Evolutionary conservation across 108 stramenopile genomes (phyloP).

Genomic region (Cyclotella atomus): DNA sequence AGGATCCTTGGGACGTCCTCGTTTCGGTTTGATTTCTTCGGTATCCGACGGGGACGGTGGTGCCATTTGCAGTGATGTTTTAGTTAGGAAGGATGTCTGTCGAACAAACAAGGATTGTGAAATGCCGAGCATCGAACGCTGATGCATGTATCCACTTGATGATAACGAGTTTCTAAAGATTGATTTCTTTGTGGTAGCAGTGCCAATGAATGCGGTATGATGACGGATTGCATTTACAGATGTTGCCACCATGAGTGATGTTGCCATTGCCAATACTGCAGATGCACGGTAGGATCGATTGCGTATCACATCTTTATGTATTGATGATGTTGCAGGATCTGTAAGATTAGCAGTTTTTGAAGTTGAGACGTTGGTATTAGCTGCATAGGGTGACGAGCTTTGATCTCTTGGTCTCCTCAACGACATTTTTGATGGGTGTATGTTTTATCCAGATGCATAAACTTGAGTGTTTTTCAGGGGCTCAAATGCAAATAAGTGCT

Average conservation of each 20-base stretch:
- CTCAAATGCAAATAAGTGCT: too few relatives aligned
- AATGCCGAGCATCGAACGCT: too few relatives aligned
- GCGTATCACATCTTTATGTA: background rate
- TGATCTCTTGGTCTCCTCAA: too few relatives aligned
- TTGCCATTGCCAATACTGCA: background rate
- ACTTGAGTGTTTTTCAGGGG: too few relatives aligned
- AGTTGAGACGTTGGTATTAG: background rate
- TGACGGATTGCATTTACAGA: background rate
- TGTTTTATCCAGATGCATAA: too few relatives aligned
- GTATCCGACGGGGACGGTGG: too few relatives aligned
- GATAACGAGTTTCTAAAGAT: too few relatives aligned
- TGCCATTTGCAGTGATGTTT: conserved; percentile 6
- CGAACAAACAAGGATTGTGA: too few relatives aligned
- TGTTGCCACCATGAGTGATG: background rate
- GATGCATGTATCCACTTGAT: background rate
- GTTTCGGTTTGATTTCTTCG: background rate
- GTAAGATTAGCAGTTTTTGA: background rate
- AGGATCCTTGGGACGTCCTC: background rate
- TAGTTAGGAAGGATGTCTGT: too few relatives aligned
- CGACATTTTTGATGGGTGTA: too few relatives aligned
- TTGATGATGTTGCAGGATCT: background rate
- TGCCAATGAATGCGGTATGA: background rate
- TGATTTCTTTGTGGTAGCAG: too few relatives aligned
- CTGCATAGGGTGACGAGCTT: too few relatives aligned
- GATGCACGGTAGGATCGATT: background rate